These are phyloP conservation scores for Tetracentron sinense DNA, from an alignment of 164 flowering plant species.

Conservation along the genomic window DNA sequence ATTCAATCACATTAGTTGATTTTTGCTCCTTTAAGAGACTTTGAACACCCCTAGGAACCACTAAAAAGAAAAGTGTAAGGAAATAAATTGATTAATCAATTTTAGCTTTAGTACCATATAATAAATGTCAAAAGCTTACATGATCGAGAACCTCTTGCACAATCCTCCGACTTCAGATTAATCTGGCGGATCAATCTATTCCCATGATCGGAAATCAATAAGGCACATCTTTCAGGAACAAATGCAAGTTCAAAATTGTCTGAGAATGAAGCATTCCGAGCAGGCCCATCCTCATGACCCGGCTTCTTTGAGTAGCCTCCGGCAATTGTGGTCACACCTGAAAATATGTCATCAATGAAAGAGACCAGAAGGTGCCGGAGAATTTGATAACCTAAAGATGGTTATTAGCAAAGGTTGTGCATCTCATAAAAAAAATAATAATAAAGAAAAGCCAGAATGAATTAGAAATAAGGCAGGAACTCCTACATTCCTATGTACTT, in stretches of 20 bases:
- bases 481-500: neutral
- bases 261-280: conserved; percentile 66
- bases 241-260: conserved; percentile 58
- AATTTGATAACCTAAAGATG: too few relatives aligned
- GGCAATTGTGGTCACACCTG: conserved; percentile 86
- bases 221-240: conserved; percentile 48
- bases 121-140: conserved; percentile 28
- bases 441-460: too few relatives aligned
- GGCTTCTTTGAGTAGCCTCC: conserved; percentile 45
- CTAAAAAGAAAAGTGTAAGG: neutral
- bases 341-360: neutral
- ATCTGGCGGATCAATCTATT: conserved; percentile 62
- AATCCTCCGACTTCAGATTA: conserved; percentile 55
- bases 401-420: too few relatives aligned
- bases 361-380: too few relatives aligned
- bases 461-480: too few relatives aligned
- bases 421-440: neutral
- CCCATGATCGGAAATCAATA: conserved; percentile 68
- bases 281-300: conserved; percentile 73
- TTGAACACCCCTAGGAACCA: neutral
- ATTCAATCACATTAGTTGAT: too few relatives aligned
- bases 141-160: conserved; percentile 30
- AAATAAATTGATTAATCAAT: neutral
- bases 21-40: neutral
- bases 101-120: neutral